Evolutionary conservation across 805 yeast species (phyloP).

Genomic region (Cephaloascus fragrans): DNA sequence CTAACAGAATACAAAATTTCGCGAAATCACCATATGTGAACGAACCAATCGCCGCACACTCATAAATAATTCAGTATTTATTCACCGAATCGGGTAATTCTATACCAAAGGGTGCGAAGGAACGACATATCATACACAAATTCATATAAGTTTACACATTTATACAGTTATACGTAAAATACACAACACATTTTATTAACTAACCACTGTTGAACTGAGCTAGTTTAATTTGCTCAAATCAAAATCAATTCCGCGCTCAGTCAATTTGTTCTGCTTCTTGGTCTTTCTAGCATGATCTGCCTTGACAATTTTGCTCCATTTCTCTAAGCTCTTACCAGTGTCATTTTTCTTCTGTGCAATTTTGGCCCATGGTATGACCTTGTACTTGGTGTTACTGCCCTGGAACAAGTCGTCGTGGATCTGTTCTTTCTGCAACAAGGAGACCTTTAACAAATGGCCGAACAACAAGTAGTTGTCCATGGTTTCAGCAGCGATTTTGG

Average conservation of each 20-base stretch:
- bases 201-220: no score
- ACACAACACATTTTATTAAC: no score
- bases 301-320: slow-evolving; percentile 45
- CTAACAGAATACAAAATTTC: no score
- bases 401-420: slow-evolving; percentile 50
- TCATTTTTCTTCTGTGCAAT: slow-evolving; percentile 45
- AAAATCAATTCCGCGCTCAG: slow-evolving; percentile 50
- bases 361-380: slow-evolving; percentile 49
- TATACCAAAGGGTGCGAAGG: no score
- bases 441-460: slow-evolving; percentile 72
- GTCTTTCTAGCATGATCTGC: slow-evolving; percentile 30
- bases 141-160: no score
- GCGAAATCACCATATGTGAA: no score
- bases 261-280: slow-evolving; percentile 38
- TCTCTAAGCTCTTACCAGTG: slow-evolving; percentile 42
- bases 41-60: no score
- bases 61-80: no score
- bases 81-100: no score
- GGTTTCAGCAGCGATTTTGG: slow-evolving; percentile 83
- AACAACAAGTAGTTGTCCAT: slow-evolving; percentile 90
- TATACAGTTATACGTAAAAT: no score
- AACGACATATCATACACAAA: no score
- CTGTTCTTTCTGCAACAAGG: slow-evolving; percentile 43
- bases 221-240: slow-evolving; percentile 10
- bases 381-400: slow-evolving; percentile 46